Conservation (phyloP, 805 yeast species). For the Trichomonascus vanleenenianus region DNA sequence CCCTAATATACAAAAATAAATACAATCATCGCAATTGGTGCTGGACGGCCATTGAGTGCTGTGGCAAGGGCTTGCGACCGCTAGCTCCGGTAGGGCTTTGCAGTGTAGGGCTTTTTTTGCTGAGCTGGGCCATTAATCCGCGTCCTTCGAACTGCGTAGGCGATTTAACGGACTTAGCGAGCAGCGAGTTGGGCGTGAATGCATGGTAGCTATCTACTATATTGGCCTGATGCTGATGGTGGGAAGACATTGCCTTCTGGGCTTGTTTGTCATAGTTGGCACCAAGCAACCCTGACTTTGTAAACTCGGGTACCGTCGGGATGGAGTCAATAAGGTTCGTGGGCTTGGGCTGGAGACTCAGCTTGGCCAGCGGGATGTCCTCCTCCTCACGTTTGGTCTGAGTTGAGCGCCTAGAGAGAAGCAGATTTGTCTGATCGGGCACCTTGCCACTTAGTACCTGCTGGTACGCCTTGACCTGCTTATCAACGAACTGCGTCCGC, state of each 20-base stretch:
- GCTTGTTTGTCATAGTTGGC: background rate
- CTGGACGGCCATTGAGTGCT: slow-evolving; percentile 7
- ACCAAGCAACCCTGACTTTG: slow-evolving; percentile 1
- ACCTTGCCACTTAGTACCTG: background rate
- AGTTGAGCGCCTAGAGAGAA: background rate
- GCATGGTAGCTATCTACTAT: too few species aligned
- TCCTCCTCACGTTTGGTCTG: background rate
- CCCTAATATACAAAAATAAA: background rate
- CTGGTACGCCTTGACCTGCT: slow-evolving; percentile 2
- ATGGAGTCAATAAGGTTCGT: background rate
- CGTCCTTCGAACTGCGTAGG: background rate
- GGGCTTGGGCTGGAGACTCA: background rate
- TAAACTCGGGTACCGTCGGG: background rate
- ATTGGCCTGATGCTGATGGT: background rate
- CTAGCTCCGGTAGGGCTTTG: background rate
- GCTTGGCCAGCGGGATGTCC: background rate
- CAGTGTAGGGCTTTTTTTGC: background rate
- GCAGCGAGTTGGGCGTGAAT: slow-evolving; percentile 11
- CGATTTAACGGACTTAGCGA: slow-evolving; percentile 6
- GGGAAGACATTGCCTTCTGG: background rate
- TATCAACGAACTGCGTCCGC: slow-evolving; percentile 15
- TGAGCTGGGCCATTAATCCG: slow-evolving; percentile 1
- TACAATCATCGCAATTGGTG: background rate
- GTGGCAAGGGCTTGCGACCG: background rate
- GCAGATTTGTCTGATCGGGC: background rate